Percentiles rank a stretch among this genome's conserved stretches.
These are phyloP conservation scores for Clarireedia monteithiana DNA, from an alignment of 2,329 filamentous ascomycete genomes.

Conservation along the genomic window DNA sequence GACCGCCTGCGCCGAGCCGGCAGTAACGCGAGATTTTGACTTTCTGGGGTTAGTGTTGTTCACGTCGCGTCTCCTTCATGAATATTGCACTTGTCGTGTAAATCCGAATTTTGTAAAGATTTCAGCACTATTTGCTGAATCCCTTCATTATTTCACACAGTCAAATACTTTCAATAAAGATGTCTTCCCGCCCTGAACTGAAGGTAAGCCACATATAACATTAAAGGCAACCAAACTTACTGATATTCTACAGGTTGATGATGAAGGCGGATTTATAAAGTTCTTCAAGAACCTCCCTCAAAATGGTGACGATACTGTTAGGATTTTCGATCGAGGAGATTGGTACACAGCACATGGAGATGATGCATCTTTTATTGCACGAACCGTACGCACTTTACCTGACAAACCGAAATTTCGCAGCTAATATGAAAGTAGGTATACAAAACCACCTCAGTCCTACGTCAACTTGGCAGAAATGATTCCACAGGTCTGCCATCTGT, in stretches of 20 bases:
- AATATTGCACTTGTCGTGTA: background rate
- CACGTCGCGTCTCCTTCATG: conserved; percentile 7
- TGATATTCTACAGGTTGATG: conserved; percentile 62
- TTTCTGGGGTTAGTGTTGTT: background rate
- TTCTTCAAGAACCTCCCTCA: conserved; percentile 83
- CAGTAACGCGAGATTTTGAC: background rate
- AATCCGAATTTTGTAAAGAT: background rate
- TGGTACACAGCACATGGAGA: conserved; percentile 93
- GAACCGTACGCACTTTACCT: conserved; percentile 45
- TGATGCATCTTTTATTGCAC: conserved; percentile 76
- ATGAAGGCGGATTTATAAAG: conserved; percentile 93
- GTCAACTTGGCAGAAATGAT: conserved; percentile 78
- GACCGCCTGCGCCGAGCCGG: background rate
- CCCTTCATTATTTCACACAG: background rate
- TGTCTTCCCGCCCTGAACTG: conserved; percentile 66
- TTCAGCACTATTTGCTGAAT: background rate
- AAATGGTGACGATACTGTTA: conserved; percentile 66
- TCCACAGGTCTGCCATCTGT: conserved; percentile 85
- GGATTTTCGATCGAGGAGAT: conserved; percentile 89
- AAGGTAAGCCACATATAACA: conserved; percentile 42
- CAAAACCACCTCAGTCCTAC: conserved; percentile 92
- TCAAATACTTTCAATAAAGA: conserved; percentile 31
- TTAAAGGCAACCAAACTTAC: conserved; percentile 1
- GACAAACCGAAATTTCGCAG: background rate
- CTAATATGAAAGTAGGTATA: conserved; percentile 55